Base-by-base conservation (phyloP, 139 green algal genomes). In the Gonium pectorale region DNA sequence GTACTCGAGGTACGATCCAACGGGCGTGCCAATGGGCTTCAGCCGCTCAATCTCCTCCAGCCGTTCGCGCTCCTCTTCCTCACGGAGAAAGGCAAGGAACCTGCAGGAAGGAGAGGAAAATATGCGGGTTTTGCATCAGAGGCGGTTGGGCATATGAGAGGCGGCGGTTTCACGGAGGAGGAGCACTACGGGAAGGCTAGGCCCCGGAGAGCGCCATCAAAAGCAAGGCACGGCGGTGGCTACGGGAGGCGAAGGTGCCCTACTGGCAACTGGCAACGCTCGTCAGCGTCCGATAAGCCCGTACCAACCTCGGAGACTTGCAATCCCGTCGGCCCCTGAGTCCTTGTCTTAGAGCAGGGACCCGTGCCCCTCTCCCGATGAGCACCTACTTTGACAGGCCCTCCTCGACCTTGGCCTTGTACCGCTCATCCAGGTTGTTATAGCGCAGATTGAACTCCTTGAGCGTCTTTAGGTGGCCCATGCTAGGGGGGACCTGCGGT, bases 11-110 rank as follows among this genome's bases (percentile, higher is more conserved):
- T 90, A 93, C 3, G 86, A 52, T 0, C 85, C 85, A 71, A 86
- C 80, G 78, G 93, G 70, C 4, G 93, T 93, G 31, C 94, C 95
- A 27, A 98, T 94, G 13, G 96, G 96, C 64, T 95, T 95, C 54
- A 97, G 91, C 33, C 94, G 85, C 91, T 98, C 95, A 67, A 98
- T 92, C 92, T 98, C 95, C 88, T 96, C 93, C 79, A 94, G 88
- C 46, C 90, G 77, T 86, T 96, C 92, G 0, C 94, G 83, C 91
- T 98, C 94, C 82, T 97, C 93, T 90, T 98, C 95, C 60, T 98
- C 94, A 26, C 93, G 84, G 77, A 98, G 85, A 83, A 97, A 97
- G 4, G 91, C 87, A 54, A 98, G 83, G 77, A 98, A 86, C 79
- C 79, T 85, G 49, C 1, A 22, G 21, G 22, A 26, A 78, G 60